These are phyloP conservation scores for barrel medic (Medicago truncatula) DNA, from an alignment of 306 rosid species.

Conservation along the genomic window DNA sequence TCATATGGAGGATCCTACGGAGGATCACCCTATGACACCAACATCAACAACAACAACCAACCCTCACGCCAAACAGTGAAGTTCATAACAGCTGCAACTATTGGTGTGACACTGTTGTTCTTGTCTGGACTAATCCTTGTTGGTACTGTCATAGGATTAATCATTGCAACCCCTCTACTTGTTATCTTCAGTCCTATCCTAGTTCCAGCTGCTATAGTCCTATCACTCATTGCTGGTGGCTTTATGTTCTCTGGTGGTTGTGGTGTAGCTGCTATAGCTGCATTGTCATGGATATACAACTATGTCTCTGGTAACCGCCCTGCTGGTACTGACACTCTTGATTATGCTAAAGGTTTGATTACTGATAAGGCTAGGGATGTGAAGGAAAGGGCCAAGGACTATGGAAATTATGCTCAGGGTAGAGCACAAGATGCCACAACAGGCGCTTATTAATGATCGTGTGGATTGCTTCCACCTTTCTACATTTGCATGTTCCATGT, in stretches of 20 bases:
- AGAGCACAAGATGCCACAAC: slow-evolving; percentile 48
- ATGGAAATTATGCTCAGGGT: slow-evolving; percentile 39
- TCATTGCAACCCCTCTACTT: slow-evolving; percentile 61
- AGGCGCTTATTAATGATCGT: slow-evolving; percentile 28
- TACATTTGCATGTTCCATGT: slow-evolving; percentile 46
- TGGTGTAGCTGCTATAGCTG: slow-evolving; percentile 57
- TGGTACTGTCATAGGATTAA: slow-evolving; percentile 58
- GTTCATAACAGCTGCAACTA: slow-evolving; percentile 57
- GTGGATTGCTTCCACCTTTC: not conserved
- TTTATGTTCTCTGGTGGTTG: slow-evolving; percentile 61
- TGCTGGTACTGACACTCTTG: slow-evolving; percentile 48
- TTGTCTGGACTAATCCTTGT: slow-evolving; percentile 58
- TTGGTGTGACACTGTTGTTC: slow-evolving; percentile 59
- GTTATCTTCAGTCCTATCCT: slow-evolving; percentile 68
- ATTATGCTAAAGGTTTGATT: slow-evolving; percentile 51
- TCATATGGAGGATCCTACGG: slow-evolving; percentile 26
- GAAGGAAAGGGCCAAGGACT: slow-evolving; percentile 55
- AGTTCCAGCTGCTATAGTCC: slow-evolving; percentile 52
- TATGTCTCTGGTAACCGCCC: slow-evolving; percentile 52
- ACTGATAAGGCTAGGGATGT: slow-evolving; percentile 55
- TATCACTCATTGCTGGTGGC: slow-evolving; percentile 49
- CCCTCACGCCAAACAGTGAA: slow-evolving; percentile 53
- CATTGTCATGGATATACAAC: slow-evolving; percentile 61
- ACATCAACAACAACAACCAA: not conserved
- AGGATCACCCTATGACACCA: slow-evolving; percentile 10